Evolutionary conservation across 352 stramenopile genomes (phyloP).

Genomic region (Pythium folliculosum): DNA sequence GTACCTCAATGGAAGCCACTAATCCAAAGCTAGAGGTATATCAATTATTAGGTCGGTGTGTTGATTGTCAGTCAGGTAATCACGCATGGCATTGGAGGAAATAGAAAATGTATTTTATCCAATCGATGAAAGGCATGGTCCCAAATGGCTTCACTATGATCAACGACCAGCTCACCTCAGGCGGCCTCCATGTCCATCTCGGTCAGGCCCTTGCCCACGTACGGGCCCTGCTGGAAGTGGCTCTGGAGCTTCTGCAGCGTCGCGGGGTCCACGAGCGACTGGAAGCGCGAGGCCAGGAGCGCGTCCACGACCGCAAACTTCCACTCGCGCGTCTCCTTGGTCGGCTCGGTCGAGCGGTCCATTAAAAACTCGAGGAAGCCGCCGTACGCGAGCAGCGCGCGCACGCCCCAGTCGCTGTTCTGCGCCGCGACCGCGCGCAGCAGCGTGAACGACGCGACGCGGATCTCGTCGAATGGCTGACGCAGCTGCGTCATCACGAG

Average conservation of each 20-base stretch:
- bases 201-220: conserved; percentile 45
- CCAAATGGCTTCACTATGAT: conserved; percentile 20
- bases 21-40: background rate
- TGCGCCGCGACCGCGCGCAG: conserved; percentile 80
- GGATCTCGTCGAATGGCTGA: conserved; percentile 84
- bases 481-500: conserved; percentile 78
- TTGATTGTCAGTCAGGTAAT: conserved; percentile 10
- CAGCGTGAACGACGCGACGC: conserved; percentile 70
- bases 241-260: conserved; percentile 56
- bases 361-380: conserved; percentile 87
- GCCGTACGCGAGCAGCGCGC: conserved; percentile 64
- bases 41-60: background rate
- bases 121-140: background rate
- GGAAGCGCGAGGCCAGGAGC: conserved; percentile 67
- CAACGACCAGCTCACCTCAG: conserved; percentile 20
- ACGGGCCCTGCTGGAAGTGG: conserved; percentile 65
- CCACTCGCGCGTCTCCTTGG: conserved; percentile 85
- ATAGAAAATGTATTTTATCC: conserved; percentile 17
- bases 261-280: conserved; percentile 52
- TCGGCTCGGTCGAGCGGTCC: conserved; percentile 79
- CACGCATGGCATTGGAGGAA: conserved; percentile 8
- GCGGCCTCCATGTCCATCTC: conserved; percentile 70
- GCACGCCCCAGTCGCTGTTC: conserved; percentile 78
- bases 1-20: too few species aligned
- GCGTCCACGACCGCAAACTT: conserved; percentile 88